Conservation (phyloP, 1,284 basidiomycete species). For the Puccinia horiana region DNA sequence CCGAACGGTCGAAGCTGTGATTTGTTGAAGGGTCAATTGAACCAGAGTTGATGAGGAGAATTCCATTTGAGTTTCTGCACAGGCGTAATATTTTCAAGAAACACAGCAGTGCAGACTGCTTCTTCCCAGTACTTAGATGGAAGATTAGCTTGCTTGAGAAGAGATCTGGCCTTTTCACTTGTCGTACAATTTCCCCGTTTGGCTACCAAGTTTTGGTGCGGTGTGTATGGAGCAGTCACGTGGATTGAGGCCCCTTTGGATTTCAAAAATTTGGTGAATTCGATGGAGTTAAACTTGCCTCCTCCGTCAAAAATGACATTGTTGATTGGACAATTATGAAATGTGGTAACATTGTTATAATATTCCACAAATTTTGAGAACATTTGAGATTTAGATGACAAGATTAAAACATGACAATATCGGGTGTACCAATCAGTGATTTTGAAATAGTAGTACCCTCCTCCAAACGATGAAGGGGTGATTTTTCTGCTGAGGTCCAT, state of each 20-base stretch:
- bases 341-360: not conserved
- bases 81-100: not conserved
- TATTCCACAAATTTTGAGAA: not conserved
- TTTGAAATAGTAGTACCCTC: slow-evolving; percentile 11
- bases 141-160: not conserved
- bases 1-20: no score
- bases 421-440: not conserved
- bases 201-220: not conserved
- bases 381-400: not conserved
- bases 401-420: slow-evolving; percentile 13
- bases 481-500: slow-evolving; percentile 40
- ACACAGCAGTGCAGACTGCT: no score
- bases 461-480: not conserved
- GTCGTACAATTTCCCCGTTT: not conserved
- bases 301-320: no score
- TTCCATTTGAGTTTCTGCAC: no score
- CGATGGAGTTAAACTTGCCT: no score
- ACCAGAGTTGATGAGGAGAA: no score
- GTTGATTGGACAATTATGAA: no score
- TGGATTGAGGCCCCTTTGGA: not conserved
- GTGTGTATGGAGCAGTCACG: slow-evolving; percentile 13
- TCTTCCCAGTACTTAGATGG: slow-evolving; percentile 2
- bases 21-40: no score
- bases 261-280: no score
- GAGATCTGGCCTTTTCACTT: not conserved